phyloP scores from a whole-genome alignment of 2,329 filamentous ascomycete species.

The Fusarium haematococcum region DNA sequence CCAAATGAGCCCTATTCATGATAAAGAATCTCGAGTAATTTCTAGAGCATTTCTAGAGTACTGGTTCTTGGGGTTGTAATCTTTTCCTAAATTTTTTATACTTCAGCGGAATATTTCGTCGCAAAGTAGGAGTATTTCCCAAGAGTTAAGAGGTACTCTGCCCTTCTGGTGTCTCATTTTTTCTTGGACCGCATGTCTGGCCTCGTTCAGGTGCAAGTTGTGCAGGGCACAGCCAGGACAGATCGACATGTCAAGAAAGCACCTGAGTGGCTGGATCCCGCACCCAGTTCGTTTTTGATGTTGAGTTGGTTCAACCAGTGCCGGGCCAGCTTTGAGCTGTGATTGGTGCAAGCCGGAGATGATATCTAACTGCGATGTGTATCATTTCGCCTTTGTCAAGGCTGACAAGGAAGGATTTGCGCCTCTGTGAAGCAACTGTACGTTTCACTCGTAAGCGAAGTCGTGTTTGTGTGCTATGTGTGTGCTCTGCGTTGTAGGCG shows the following conservation, averaged over 20 bases:
- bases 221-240: slow-evolving; percentile 37
- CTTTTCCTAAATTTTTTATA: too few species aligned
- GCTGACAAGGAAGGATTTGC: slow-evolving; percentile 31
- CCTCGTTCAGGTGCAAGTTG: slow-evolving; percentile 40
- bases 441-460: slow-evolving; percentile 30
- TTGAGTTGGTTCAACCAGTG: slow-evolving; percentile 2
- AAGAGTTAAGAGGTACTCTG: too few species aligned
- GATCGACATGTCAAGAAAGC: slow-evolving; percentile 40
- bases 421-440: slow-evolving; percentile 21
- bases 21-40: too few species aligned
- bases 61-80: too few species aligned
- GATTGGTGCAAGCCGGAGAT: slow-evolving; percentile 24
- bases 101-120: too few species aligned
- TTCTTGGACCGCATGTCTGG: not conserved
- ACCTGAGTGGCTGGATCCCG: slow-evolving; percentile 31
- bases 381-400: slow-evolving; percentile 23
- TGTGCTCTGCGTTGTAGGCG: slow-evolving; percentile 1
- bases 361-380: slow-evolving; percentile 29
- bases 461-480: not conserved
- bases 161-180: too few species aligned
- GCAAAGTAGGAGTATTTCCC: too few species aligned
- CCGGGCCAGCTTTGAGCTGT: slow-evolving; percentile 25
- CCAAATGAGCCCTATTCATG: too few species aligned
- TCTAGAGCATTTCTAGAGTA: too few species aligned
- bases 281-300: slow-evolving; percentile 2